Evolutionary conservation across 805 yeast genomes (phyloP), one percentile per base, ranked within the genome.

Genomic region (Wickerhamiella kazuoi): DNA sequence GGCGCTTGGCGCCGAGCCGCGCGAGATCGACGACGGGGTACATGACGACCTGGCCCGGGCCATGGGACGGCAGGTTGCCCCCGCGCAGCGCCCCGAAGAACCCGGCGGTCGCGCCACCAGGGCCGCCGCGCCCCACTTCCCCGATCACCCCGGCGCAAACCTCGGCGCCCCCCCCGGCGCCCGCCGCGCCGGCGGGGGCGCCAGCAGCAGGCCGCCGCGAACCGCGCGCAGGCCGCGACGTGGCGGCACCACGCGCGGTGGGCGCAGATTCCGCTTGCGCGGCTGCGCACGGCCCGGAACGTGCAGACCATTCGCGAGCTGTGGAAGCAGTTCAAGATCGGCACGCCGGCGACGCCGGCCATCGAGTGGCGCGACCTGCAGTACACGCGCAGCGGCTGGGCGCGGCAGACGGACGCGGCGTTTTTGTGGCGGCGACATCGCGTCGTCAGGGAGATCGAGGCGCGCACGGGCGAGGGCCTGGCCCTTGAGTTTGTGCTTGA

Each of bases 1-100:
- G 59, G 11, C 26, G 26, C 26, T 11, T 23, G 6, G 26, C 26
- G 37, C 63, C 51, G 49, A 79, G 79, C 24, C 69, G 66, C 45
- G 68, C 67, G 39, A 90, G 61, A 55, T 90, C 86, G 23, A 80
- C 39, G 1, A 90, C 67, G 9, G 90, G 76, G 52, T 87, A 90
- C 4, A 82, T 73, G 2, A 86, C 94, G 30, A 83, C 54, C 57
- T 90, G 99, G 0, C 98, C 98, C 1, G 90, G 79, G 0, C 97
- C 97, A 60, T 90, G 99, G 65, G 81, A 90, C 0, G 98, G 90
- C 1, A 90, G 73, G 54, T 90, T 93, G 0, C 99, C 99, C 14
- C 99, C 99, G 44, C 99, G 26, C 26, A 23, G 26, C 26, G 11
- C 26, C 26, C 11, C 26, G 9, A 23, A 23, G 11, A 23, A 11